These are phyloP conservation scores for Polyporus tsugae DNA, from an alignment of 1,284 basidiomycete genomes.

Conservation along the genomic window DNA sequence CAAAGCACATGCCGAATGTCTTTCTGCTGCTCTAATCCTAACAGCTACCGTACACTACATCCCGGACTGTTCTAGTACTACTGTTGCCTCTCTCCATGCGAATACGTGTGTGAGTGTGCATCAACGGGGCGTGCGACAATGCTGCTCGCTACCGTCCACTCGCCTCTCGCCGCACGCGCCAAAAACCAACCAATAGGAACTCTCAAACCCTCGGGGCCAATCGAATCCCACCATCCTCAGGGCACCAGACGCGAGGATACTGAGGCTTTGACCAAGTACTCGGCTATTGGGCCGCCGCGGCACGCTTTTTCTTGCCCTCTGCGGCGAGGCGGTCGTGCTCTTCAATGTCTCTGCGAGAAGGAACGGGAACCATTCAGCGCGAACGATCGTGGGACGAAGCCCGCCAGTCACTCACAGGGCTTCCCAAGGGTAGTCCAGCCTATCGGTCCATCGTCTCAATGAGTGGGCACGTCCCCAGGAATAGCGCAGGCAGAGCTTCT, in stretches of 20 bases:
- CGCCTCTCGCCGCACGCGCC: not conserved
- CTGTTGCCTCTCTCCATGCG: not conserved
- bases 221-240: not conserved
- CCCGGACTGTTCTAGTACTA: not conserved
- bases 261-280: not conserved
- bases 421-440: slow-evolving; percentile 90
- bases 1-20: slow-evolving; percentile 9
- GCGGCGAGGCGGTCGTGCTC: slow-evolving; percentile 73
- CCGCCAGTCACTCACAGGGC: slow-evolving; percentile 58
- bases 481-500: slow-evolving; percentile 35
- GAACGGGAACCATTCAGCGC: slow-evolving; percentile 12
- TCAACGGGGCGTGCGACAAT: slow-evolving; percentile 7
- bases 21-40: not conserved
- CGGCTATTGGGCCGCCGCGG: not conserved
- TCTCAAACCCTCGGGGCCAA: not conserved
- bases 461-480: slow-evolving; percentile 19
- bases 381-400: slow-evolving; percentile 28
- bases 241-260: too few relatives aligned
- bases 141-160: slow-evolving; percentile 1
- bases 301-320: slow-evolving; percentile 33
- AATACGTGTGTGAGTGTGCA: slow-evolving; percentile 10
- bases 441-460: slow-evolving; percentile 40
- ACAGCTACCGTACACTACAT: slow-evolving; percentile 9
- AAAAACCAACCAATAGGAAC: not conserved
- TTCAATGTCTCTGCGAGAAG: slow-evolving; percentile 69